Percentiles rank a stretch among this genome's conserved stretches.
phyloP scores from a whole-genome alignment of 176 grass and related monocot species.

The Rhipidocladum racemiflorum region DNA sequence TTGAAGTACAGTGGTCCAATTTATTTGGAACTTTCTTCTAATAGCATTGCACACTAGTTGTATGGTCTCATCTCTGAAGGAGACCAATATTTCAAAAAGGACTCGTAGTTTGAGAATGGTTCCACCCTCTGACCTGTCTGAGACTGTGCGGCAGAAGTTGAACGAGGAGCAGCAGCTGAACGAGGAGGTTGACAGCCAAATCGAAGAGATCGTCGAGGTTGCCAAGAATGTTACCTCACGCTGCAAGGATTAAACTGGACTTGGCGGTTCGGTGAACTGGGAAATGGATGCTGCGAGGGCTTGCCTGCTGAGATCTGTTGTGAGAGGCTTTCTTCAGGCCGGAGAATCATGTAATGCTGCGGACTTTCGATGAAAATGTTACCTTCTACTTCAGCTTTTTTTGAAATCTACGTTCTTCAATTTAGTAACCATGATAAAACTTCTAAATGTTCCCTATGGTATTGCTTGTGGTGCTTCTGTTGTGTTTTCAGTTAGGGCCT shows the following conservation, averaged over 20 bases:
- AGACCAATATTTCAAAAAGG: constrained; percentile 62
- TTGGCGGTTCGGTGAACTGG: background rate
- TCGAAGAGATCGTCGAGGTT: constrained; percentile 61
- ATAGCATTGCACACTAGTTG: constrained; percentile 25
- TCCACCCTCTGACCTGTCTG: constrained; percentile 45
- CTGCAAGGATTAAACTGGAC: constrained; percentile 27
- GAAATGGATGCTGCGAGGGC: background rate
- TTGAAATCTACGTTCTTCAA: background rate
- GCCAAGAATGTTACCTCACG: constrained; percentile 51
- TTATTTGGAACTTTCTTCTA: background rate
- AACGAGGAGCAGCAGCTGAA: constrained; percentile 84
- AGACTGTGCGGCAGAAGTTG: constrained; percentile 55
- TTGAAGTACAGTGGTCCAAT: constrained; percentile 3
- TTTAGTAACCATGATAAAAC: background rate
- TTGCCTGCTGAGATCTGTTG: background rate
- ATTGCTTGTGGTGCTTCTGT: background rate
- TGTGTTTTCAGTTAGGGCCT: background rate
- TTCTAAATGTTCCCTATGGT: background rate
- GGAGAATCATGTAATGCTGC: constrained; percentile 1
- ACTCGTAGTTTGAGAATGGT: constrained; percentile 37
- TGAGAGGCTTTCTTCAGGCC: background rate
- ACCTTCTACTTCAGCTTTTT: background rate
- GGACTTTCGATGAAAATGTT: background rate
- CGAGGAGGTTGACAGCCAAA: constrained; percentile 56
- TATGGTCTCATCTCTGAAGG: constrained; percentile 56